A percentile compares a stretch with the other conserved stretches of the same genome.
Evolutionary conservation across 1,284 basidiomycete genomes (phyloP).

Genomic region (Trichosporon ovoides): DNA sequence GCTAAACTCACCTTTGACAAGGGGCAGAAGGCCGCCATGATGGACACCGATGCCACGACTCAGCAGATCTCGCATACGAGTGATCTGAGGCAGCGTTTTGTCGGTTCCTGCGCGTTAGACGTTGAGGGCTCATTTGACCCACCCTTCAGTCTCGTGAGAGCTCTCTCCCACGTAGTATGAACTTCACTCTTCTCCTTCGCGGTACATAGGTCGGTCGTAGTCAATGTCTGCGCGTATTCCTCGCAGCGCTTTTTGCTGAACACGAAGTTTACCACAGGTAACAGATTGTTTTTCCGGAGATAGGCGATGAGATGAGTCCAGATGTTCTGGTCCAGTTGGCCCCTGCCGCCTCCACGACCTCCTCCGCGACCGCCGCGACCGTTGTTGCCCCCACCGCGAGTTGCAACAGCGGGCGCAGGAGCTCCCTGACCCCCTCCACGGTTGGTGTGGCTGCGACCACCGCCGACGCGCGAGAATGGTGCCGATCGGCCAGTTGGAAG

Average conservation of each 20-base stretch:
- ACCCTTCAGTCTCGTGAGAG: conserved; percentile 86
- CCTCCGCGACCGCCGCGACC: conserved; percentile 54
- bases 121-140: conserved; percentile 13
- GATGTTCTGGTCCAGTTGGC: conserved; percentile 79
- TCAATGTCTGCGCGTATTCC: conserved; percentile 86
- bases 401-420: conserved; percentile 20
- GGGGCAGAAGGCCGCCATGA: conserved; percentile 91
- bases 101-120: conserved; percentile 63
- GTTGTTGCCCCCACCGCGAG: conserved; percentile 45
- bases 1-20: conserved; percentile 74
- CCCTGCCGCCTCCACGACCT: conserved; percentile 54
- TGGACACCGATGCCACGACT: conserved; percentile 93
- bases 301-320: conserved; percentile 89
- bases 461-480: conserved; percentile 39
- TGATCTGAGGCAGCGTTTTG: conserved; percentile 90
- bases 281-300: conserved; percentile 74
- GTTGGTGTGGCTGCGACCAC: conserved; percentile 40
- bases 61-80: conserved; percentile 83
- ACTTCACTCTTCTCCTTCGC: conserved; percentile 91
- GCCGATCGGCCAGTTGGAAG: conserved; percentile 43
- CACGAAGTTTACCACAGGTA: conserved; percentile 95
- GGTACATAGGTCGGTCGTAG: conserved; percentile 80
- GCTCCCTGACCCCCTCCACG: conserved; percentile 43
- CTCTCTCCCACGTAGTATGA: conserved; percentile 89
- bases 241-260: conserved; percentile 96